Conservation (phyloP, 1,284 basidiomycete species). For the Entoloma clypeatum region DNA sequence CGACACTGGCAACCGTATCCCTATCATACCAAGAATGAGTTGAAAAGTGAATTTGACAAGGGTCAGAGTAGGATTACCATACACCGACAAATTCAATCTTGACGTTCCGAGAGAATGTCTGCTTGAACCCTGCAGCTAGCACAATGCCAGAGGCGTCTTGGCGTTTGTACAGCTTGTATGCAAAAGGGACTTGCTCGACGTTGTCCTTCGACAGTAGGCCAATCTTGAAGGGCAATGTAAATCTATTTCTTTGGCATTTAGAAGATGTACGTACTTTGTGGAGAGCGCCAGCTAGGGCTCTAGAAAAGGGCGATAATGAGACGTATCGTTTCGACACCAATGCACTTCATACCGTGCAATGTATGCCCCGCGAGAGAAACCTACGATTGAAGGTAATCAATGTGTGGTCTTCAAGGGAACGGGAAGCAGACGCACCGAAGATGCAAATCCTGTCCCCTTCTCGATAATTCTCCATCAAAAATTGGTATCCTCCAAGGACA, state of each 20-base stretch:
- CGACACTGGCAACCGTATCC: slow-evolving; percentile 46
- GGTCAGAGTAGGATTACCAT: no score
- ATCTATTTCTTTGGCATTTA: no score
- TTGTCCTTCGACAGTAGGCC: slow-evolving; percentile 51
- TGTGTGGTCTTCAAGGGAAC: no score
- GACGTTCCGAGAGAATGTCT: slow-evolving; percentile 53
- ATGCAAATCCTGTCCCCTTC: slow-evolving; percentile 51
- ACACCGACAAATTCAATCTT: slow-evolving; percentile 57
- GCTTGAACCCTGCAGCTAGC: slow-evolving; percentile 55
- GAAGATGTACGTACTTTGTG: no score
- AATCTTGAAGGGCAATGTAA: no score
- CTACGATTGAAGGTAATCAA: no score
- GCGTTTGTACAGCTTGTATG: slow-evolving; percentile 59
- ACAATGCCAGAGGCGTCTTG: slow-evolving; percentile 47
- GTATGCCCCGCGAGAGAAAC: slow-evolving; percentile 55
- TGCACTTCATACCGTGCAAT: slow-evolving; percentile 54
- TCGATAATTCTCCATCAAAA: slow-evolving; percentile 56
- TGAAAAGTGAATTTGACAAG: no score
- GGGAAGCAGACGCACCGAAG: no score
- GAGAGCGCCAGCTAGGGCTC: no score
- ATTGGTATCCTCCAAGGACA: slow-evolving; percentile 53
- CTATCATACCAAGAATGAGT: no score
- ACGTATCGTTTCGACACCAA: no score
- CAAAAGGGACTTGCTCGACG: slow-evolving; percentile 58
- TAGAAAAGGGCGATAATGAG: no score